A percentile compares a stretch with the other conserved stretches of the same genome.
These are phyloP conservation scores for Aureobasidium mangrovei DNA, from an alignment of 2,329 filamentous ascomycete genomes.

Conservation along the genomic window DNA sequence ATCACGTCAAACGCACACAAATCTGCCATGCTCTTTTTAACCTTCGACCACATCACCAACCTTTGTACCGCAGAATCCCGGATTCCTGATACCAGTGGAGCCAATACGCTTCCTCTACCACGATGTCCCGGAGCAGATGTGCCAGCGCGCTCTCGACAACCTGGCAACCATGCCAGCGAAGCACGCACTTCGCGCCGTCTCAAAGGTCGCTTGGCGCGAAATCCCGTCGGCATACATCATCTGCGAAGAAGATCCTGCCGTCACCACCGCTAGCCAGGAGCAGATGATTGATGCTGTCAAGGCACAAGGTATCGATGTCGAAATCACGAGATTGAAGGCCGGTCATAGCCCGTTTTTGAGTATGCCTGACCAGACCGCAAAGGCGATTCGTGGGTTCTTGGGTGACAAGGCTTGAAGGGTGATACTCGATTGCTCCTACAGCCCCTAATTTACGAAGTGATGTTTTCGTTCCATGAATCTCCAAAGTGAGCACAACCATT, in stretches of 20 bases:
- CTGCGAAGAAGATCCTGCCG: constrained; percentile 33
- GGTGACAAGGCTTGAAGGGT: constrained; percentile 12
- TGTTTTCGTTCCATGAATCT: no score
- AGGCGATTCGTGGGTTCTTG: constrained; percentile 14
- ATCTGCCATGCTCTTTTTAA: no score
- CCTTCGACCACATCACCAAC: no score
- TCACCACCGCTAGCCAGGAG: constrained; percentile 29
- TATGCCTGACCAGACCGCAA: constrained; percentile 21
- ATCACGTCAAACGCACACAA: neutral
- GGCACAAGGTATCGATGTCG: constrained; percentile 2
- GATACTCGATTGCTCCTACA: neutral
- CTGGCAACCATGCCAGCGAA: neutral
- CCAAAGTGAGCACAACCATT: no score
- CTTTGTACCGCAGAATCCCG: neutral
- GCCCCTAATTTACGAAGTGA: no score
- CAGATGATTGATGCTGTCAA: constrained; percentile 26
- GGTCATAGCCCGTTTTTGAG: constrained; percentile 23
- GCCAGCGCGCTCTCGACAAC: constrained; percentile 5
- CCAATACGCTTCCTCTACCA: neutral
- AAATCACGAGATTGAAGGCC: constrained; percentile 19
- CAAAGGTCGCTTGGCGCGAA: constrained; percentile 19
- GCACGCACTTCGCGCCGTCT: neutral
- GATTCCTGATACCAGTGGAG: neutral
- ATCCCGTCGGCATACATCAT: constrained; percentile 34
- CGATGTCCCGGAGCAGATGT: constrained; percentile 4